Conservation (phyloP, 139 green algal species). For the Coelastrella sp. region DNA sequence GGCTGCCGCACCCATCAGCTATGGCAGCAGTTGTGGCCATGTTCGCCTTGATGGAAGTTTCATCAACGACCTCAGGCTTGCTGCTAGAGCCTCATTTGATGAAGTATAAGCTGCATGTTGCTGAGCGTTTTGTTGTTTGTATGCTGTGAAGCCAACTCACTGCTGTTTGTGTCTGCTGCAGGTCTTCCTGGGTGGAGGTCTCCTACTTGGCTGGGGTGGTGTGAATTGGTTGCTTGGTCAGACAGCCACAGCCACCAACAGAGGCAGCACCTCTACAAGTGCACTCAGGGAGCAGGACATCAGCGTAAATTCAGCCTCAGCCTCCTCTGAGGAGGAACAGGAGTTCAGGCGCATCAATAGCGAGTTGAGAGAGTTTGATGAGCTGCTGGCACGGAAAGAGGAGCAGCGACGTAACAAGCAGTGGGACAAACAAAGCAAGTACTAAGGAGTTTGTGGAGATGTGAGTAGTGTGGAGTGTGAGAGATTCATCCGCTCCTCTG, state of each 20-base stretch:
- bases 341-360: background rate
- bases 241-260: background rate
- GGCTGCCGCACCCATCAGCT: too few relatives aligned
- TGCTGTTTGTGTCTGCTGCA: slow-evolving; percentile 26
- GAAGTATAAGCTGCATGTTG: too few relatives aligned
- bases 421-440: background rate
- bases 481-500: too few relatives aligned
- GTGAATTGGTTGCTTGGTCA: slow-evolving; percentile 33
- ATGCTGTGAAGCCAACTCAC: too few relatives aligned
- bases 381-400: slow-evolving; percentile 10
- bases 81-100: too few relatives aligned
- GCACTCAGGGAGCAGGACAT: background rate
- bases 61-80: too few relatives aligned
- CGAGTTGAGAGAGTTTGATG: slow-evolving; percentile 46
- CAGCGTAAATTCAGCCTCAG: background rate
- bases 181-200: slow-evolving; percentile 17
- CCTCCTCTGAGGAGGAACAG: background rate
- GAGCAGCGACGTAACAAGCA: background rate
- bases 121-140: too few relatives aligned
- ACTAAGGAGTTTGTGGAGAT: too few relatives aligned
- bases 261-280: background rate
- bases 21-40: too few relatives aligned
- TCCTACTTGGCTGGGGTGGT: slow-evolving; percentile 35
- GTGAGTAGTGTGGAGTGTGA: too few relatives aligned
- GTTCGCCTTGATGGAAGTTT: too few relatives aligned